A percentile compares a stretch with the other conserved stretches of the same genome.
phyloP scores from a whole-genome alignment of 257 asterid genomes.

The Primulina eburnea region DNA sequence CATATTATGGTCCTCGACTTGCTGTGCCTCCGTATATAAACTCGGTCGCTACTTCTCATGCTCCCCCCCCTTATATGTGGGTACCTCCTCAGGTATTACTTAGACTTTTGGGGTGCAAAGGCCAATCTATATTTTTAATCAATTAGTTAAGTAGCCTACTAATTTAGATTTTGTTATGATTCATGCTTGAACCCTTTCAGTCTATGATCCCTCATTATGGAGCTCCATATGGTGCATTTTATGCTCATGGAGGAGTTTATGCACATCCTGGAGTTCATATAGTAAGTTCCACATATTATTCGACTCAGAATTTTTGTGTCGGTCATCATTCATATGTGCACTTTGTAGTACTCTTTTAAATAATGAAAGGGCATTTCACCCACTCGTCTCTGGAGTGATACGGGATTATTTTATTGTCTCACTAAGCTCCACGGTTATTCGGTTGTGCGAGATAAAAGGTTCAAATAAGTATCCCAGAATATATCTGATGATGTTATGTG shows the following conservation, averaged over 20 bases:
- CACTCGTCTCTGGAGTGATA: background rate
- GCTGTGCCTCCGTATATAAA: background rate
- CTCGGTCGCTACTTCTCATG: conserved; percentile 70
- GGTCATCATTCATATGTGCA: no score
- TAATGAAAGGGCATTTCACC: background rate
- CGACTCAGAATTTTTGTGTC: background rate
- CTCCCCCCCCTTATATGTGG: conserved; percentile 92
- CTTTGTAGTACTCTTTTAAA: no score
- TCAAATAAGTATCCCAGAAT: background rate
- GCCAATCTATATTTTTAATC: background rate
- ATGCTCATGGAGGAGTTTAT: conserved; percentile 83
- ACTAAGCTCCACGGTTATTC: background rate
- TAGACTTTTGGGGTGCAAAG: background rate
- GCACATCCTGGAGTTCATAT: conserved; percentile 83
- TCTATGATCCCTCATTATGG: conserved; percentile 92
- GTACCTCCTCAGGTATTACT: conserved; percentile 85
- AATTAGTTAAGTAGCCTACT: background rate
- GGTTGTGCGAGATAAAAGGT: background rate
- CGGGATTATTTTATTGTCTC: background rate
- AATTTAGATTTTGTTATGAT: conserved; percentile 7
- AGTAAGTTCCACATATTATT: conserved; percentile 46
- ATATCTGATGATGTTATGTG: conserved; percentile 19
- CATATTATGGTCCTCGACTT: background rate
- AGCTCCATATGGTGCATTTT: conserved; percentile 80
- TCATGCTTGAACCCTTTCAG: conserved; percentile 35